Conservation (phyloP, 441 rosid genomes). For the Populus hybrid region DNA sequence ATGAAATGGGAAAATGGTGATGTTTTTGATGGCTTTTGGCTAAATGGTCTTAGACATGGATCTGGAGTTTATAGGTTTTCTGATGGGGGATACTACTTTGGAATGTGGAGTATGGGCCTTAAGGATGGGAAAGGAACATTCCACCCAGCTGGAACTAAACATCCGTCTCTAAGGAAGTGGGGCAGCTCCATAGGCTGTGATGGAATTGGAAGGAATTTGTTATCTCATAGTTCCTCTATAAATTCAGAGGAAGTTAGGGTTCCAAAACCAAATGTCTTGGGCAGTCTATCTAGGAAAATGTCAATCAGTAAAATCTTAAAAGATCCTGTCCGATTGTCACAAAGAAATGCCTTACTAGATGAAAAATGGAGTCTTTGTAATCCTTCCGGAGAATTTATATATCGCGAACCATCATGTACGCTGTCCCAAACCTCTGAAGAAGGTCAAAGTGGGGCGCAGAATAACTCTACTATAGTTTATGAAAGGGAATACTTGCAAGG, state of each 20-base stretch:
- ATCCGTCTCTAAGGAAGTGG: slow-evolving; percentile 59
- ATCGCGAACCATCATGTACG: slow-evolving; percentile 30
- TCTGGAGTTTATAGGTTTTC: slow-evolving; percentile 78
- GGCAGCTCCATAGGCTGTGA: slow-evolving; percentile 42
- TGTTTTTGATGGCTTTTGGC: slow-evolving; percentile 77
- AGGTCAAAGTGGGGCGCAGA: slow-evolving; percentile 39
- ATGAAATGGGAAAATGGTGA: slow-evolving; percentile 95
- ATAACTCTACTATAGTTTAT: slow-evolving; percentile 40
- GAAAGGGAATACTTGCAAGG: slow-evolving; percentile 98
- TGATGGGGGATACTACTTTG: slow-evolving; percentile 84
- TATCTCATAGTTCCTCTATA: slow-evolving; percentile 42
- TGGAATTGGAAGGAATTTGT: slow-evolving; percentile 36
- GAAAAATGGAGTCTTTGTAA: slow-evolving; percentile 36
- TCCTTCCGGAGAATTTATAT: slow-evolving; percentile 36
- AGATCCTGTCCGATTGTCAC: slow-evolving; percentile 50
- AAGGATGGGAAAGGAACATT: slow-evolving; percentile 92
- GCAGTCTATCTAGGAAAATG: slow-evolving; percentile 65
- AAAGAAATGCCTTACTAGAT: slow-evolving; percentile 41
- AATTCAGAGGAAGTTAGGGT: slow-evolving; percentile 37
- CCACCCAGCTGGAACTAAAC: slow-evolving; percentile 75
- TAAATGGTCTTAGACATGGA: slow-evolving; percentile 75
- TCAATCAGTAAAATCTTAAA: slow-evolving; percentile 34
- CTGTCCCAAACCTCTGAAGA: slow-evolving; percentile 37
- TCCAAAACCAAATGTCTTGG: slow-evolving; percentile 38
- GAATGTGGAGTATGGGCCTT: slow-evolving; percentile 71